phyloP scores from a whole-genome alignment of 2,329 filamentous ascomycete genomes.

The Diaporthe australafricana region DNA sequence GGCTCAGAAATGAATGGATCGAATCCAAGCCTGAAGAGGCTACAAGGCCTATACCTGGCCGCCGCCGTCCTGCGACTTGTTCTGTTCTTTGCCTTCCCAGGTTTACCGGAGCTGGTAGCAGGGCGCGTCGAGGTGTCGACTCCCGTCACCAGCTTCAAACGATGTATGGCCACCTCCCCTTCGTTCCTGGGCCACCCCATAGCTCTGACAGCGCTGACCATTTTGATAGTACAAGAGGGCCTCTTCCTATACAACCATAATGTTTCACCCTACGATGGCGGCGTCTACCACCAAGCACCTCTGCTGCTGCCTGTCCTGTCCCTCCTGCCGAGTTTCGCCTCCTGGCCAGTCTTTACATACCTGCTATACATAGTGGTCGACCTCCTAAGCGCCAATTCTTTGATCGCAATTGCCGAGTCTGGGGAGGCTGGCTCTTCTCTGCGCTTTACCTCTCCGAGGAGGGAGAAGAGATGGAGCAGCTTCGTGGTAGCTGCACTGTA shows the following conservation, averaged over 20 bases:
- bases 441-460: constrained; percentile 82
- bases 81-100: constrained; percentile 84
- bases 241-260: constrained; percentile 96
- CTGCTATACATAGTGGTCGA: constrained; percentile 86
- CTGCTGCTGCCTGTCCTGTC: constrained; percentile 92
- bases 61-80: constrained; percentile 84
- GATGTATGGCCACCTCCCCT: constrained; percentile 71
- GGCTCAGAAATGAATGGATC: constrained; percentile 49
- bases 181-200: neutral
- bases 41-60: constrained; percentile 76
- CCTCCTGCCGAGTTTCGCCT: constrained; percentile 78
- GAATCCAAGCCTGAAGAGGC: constrained; percentile 55
- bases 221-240: constrained; percentile 84
- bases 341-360: constrained; percentile 79
- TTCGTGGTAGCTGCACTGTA: constrained; percentile 84
- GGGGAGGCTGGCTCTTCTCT: constrained; percentile 80
- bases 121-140: constrained; percentile 96
- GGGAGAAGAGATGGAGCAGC: constrained; percentile 79
- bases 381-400: constrained; percentile 81
- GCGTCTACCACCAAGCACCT: constrained; percentile 85
- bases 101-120: constrained; percentile 85
- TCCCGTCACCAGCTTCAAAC: constrained; percentile 97
- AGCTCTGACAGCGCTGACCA: constrained; percentile 9
- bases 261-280: constrained; percentile 96
- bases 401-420: constrained; percentile 84